phyloP scores from a whole-genome alignment of 169 alveolate species.

The Theileria annulata region DNA sequence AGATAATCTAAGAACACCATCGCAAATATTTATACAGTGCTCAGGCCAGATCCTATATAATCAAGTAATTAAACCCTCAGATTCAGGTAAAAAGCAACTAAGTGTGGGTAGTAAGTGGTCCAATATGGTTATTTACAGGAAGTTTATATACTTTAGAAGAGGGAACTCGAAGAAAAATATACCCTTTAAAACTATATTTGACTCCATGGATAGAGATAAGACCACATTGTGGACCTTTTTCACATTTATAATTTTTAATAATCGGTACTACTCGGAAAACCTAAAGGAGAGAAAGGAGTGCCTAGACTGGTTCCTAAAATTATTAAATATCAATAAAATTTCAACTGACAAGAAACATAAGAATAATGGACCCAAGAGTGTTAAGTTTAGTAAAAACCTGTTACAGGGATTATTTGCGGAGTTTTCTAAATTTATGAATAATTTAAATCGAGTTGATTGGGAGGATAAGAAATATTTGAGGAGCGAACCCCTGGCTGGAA shows the following conservation, averaged over 20 bases:
- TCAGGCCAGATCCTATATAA: conserved; percentile 36
- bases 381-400: background rate
- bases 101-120: background rate
- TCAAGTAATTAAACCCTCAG: background rate
- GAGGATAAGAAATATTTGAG: background rate
- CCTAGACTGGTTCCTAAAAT: conserved; percentile 1
- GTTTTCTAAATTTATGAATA: conserved; percentile 23
- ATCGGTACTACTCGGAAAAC: background rate
- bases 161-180: background rate
- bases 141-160: background rate
- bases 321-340: background rate
- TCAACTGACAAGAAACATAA: background rate
- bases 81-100: background rate
- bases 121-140: conserved; percentile 3
- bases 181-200: background rate
- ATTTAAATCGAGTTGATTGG: conserved; percentile 11
- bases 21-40: conserved; percentile 40
- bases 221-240: conserved; percentile 6
- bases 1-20: background rate
- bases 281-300: conserved; percentile 19
- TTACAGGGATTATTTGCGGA: conserved; percentile 23
- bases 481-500: conserved; percentile 11
- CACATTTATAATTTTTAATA: conserved; percentile 21
- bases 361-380: background rate
- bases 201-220: background rate